Evolutionary conservation across 2,329 filamentous ascomycete species (phyloP), one percentile per base, ranked within the genome.

Genomic region (Myriosclerotinia duriaeana): DNA sequence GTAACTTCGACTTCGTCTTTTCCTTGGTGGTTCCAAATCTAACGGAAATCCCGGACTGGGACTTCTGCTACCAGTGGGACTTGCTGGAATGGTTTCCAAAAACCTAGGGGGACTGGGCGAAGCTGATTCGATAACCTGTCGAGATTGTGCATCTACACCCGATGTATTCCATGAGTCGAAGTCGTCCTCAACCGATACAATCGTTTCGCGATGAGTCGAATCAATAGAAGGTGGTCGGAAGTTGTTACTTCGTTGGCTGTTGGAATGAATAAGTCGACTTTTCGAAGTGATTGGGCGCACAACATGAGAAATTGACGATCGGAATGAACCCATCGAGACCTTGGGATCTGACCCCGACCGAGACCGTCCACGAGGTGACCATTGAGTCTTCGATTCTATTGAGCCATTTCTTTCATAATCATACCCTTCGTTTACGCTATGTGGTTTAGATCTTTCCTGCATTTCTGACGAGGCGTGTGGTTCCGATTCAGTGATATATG

Each of bases 161-260:
- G 88, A 90, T 0, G 88, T 91, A 73, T 92, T 89, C 90, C 90
- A 92, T 2, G 84, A 87, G 72, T 92, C 89, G 72, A 92, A 92
- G 1, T 85, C 85, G 68, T 90, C 87, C n/a, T 85, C 83, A 38
- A 69, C 66, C 20, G 17, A 75, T 34, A 68, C 50, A 34, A 54
- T 69, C 30, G 67, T 70, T 46, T 72, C 72, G 26, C 68, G 70
- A 52, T 70, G 67, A 15, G 73, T 76, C 0, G 83, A 84, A 7
- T 85, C 82, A 12, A 83, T 74, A 0, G 86, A 87, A 8, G 78
- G 71, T 3, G 80, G 66, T 30, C 84, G 79, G 34, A 78, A 78
- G 30, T 70, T 64, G 11, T 74, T 73, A 64, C 30, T 65, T 17
- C 53, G 53, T 40, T 64, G 48, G 65, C 78, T 79, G 63, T 81